Conservation (phyloP, 1,284 basidiomycete genomes). For the Cutaneotrichosporon cavernicola region DNA sequence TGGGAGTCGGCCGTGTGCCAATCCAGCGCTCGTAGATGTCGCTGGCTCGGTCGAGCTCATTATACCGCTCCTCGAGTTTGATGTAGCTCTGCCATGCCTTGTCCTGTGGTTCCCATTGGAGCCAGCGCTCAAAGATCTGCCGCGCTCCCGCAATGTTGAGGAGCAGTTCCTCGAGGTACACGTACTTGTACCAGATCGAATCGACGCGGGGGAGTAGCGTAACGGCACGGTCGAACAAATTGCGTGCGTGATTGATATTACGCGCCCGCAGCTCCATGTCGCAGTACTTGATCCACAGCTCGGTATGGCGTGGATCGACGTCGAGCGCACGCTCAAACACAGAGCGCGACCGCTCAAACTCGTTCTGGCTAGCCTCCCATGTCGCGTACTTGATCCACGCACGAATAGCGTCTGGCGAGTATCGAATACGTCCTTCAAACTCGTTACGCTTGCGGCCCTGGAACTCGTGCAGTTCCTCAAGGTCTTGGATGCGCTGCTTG, state of each 20-base stretch:
- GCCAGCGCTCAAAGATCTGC: conserved; percentile 98
- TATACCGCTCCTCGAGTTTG: conserved; percentile 92
- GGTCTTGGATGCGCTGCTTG: conserved; percentile 93
- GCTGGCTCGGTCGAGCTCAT: conserved; percentile 87
- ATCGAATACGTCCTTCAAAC: conserved; percentile 91
- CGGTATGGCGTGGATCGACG: conserved; percentile 82
- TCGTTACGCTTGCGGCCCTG: conserved; percentile 91
- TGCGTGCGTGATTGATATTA: conserved; percentile 94
- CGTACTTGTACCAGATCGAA: conserved; percentile 93
- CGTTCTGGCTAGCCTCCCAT: conserved; percentile 91
- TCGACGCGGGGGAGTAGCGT: conserved; percentile 94
- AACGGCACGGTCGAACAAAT: conserved; percentile 94
- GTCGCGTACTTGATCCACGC: conserved; percentile 64
- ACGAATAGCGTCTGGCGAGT: conserved; percentile 63
- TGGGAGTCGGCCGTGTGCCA: conserved; percentile 85
- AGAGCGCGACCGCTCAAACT: conserved; percentile 87
- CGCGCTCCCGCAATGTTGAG: conserved; percentile 93
- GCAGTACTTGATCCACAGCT: conserved; percentile 94
- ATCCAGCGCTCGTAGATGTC: conserved; percentile 94
- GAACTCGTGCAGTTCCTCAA: conserved; percentile 95
- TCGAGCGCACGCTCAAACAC: conserved; percentile 96
- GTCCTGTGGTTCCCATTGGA: conserved; percentile 99
- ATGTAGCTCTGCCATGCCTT: conserved; percentile 99
- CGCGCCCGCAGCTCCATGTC: conserved; percentile 97
- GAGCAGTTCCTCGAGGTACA: conserved; percentile 95